A percentile compares a stretch with the other conserved stretches of the same genome.
Evolutionary conservation across 2,329 filamentous ascomycete species (phyloP).

Genomic region (Clonostachys chloroleuca): DNA sequence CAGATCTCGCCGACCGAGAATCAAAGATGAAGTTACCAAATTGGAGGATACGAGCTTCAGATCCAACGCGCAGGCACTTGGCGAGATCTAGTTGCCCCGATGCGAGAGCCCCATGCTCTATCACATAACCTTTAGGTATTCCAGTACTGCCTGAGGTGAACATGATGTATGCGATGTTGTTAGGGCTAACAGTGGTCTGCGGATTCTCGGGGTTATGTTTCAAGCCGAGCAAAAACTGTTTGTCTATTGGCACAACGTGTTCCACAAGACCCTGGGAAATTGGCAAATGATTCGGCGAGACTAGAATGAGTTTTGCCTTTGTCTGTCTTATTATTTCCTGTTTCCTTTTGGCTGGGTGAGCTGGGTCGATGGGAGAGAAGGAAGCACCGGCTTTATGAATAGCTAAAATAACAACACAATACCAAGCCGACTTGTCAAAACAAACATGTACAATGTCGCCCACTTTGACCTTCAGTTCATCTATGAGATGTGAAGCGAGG

Average conservation of each 20-base stretch:
- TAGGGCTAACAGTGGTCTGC: not conserved
- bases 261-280: not conserved
- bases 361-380: constrained; percentile 11
- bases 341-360: not conserved
- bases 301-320: not conserved
- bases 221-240: not conserved
- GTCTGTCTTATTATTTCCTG: constrained; percentile 1
- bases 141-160: constrained; percentile 9
- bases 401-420: constrained; percentile 10
- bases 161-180: constrained; percentile 5
- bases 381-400: constrained; percentile 14
- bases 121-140: constrained; percentile 6
- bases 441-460: constrained; percentile 9
- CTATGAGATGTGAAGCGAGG: not conserved
- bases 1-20: not conserved
- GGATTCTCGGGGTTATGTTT: not conserved
- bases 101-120: constrained; percentile 3
- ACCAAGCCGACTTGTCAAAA: constrained; percentile 11
- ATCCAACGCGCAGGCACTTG: constrained; percentile 10
- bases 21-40: constrained; percentile 3
- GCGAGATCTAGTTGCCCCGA: constrained; percentile 1
- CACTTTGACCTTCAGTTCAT: constrained; percentile 2
- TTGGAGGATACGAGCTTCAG: constrained; percentile 1
- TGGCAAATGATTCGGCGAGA: not conserved
- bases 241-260: not conserved